Evolutionary conservation across 768 basidiomycete genomes (phyloP).

Genomic region (Leccinum arenicola): DNA sequence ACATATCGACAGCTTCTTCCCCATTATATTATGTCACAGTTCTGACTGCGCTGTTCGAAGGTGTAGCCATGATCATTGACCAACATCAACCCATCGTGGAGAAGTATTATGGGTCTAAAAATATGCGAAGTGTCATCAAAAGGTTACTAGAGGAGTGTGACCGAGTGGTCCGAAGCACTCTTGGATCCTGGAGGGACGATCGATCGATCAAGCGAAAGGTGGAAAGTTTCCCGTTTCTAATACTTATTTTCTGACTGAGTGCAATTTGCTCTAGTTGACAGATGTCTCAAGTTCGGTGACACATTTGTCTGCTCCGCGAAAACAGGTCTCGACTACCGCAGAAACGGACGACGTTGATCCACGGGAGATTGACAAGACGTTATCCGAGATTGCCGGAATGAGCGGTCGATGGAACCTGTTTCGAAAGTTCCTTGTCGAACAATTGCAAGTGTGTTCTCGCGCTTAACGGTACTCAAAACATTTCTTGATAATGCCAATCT

Average conservation of each 20-base stretch:
- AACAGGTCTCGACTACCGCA: slow-evolving; percentile 28
- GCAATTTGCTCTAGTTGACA: slow-evolving; percentile 36
- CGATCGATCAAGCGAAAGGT: slow-evolving; percentile 80
- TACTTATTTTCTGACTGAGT: background rate
- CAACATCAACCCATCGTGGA: slow-evolving; percentile 98
- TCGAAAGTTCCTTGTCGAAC: slow-evolving; percentile 78
- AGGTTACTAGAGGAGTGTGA: slow-evolving; percentile 85
- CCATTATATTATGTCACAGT: slow-evolving; percentile 89
- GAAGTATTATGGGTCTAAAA: slow-evolving; percentile 91
- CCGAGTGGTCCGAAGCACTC: slow-evolving; percentile 68
- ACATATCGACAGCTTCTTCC: slow-evolving; percentile 65
- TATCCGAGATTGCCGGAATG: slow-evolving; percentile 90
- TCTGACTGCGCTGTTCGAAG: slow-evolving; percentile 90
- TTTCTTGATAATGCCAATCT: slow-evolving; percentile 2
- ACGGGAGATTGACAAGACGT: slow-evolving; percentile 84
- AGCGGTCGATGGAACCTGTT: slow-evolving; percentile 91
- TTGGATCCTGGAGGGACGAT: slow-evolving; percentile 92
- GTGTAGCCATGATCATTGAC: slow-evolving; percentile 92
- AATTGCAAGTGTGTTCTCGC: slow-evolving; percentile 51
- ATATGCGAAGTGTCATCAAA: slow-evolving; percentile 78
- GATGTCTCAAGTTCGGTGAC: slow-evolving; percentile 44
- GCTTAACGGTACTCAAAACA: background rate
- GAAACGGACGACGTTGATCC: slow-evolving; percentile 73
- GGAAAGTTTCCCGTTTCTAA: slow-evolving; percentile 4
- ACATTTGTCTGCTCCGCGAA: slow-evolving; percentile 31